Evolutionary conservation across 2,329 filamentous ascomycete species (phyloP).

Genomic region (Cercospora berteroae): DNA sequence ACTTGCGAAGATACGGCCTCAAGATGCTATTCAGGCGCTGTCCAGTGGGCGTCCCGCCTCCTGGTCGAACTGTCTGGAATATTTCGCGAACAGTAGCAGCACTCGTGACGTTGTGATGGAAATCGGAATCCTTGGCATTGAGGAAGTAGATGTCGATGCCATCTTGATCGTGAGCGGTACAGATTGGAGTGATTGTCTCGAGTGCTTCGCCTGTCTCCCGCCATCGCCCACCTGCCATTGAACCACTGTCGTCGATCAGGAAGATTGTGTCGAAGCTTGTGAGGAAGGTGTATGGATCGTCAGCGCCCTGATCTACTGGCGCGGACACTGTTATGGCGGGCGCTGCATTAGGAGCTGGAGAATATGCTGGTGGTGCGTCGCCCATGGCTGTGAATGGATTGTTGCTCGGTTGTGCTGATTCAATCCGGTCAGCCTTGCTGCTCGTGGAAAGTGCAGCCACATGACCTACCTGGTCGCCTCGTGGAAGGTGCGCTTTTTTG

Average conservation of each 20-base stretch:
- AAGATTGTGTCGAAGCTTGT: constrained; percentile 80
- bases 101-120: constrained; percentile 64
- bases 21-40: constrained; percentile 69
- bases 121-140: constrained; percentile 62
- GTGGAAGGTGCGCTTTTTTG: constrained; percentile 23
- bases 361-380: constrained; percentile 41
- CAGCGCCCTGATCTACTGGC: constrained; percentile 38
- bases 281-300: constrained; percentile 76
- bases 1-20: constrained; percentile 64
- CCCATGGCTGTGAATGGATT: constrained; percentile 15
- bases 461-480: constrained; percentile 17
- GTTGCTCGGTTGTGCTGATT: constrained; percentile 5
- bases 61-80: constrained; percentile 66
- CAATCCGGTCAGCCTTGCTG: background rate
- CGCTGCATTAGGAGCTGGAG: constrained; percentile 45
- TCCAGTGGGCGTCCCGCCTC: constrained; percentile 72
- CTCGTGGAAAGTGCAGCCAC: background rate
- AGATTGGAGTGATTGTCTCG: constrained; percentile 73
- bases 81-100: constrained; percentile 61
- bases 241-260: constrained; percentile 86
- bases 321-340: constrained; percentile 25
- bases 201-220: constrained; percentile 69
- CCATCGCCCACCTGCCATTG: constrained; percentile 79
- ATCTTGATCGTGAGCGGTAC: constrained; percentile 73
- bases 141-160: constrained; percentile 92